Base-by-base conservation (phyloP, 176 grass and related monocot species). In the Phyllostachys edulis region DNA sequence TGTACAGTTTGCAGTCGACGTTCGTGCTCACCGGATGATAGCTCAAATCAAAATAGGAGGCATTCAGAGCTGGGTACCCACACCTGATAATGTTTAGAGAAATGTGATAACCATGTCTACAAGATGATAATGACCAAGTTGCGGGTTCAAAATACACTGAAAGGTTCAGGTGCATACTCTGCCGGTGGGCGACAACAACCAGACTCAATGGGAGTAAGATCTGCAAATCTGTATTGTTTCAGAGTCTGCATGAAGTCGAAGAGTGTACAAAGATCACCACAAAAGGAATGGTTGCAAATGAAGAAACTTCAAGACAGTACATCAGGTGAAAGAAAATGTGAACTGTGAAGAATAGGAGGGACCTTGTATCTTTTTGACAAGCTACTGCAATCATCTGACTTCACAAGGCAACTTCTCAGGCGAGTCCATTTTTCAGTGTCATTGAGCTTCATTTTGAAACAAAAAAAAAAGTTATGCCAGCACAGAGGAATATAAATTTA, bases 311-410 rank as follows among this genome's bases (percentile, higher is more conserved):
- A 6, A 41, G 4, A 57, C 17, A 32, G 14, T 41, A 62, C 44
- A 78, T 39, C 62, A 70, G 60, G 24, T 20, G 56, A 69, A 67
- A 64, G 18, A 85, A 67, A 6, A 57, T 66, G 38, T 17, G 45
- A 10, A 21, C 32, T 34, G 38, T 10, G 42, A 44, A 10, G 8
- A 78, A 29, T 55, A 91, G 12, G 37, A 80, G 3, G 55, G 37
- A 99, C 96, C 93, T 96, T 96, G 78, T 92, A 99, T 99, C 66
- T 88, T 86, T 94, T 99, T 44, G 96, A 91, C 78, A 99, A 50
- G 79, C 71, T 84, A 88, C 84, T 96, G 81, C 96, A 99, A 69
- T 96, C 93, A 3, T 96, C 93, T 15, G 91, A 90, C 50, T 99
- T 99, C 83, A 99, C 93, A 54, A 99, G 89, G 70, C 96, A 99